Percentiles rank a stretch among this genome's conserved stretches.
Conservation (phyloP, 805 yeast genomes). For the Yarrowia divulgata region DNA sequence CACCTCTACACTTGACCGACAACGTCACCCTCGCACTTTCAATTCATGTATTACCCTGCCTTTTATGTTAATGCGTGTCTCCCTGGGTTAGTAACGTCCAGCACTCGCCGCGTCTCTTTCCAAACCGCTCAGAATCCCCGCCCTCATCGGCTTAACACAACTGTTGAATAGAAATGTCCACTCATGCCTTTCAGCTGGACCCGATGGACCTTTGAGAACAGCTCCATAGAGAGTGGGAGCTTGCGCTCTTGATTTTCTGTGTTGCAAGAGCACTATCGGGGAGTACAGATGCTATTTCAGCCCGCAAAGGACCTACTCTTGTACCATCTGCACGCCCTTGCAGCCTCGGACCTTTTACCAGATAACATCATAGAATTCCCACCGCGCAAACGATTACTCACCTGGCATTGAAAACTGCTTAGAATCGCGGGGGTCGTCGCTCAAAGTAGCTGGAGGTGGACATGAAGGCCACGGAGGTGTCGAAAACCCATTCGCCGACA, state of each 20-base stretch:
- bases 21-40: not conserved
- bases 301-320: not conserved
- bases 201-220: constrained; percentile 25
- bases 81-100: constrained; percentile 7
- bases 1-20: not conserved
- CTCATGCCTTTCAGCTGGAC: constrained; percentile 30
- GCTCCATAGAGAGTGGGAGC: constrained; percentile 36
- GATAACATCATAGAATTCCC: constrained; percentile 16
- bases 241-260: constrained; percentile 31
- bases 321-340: constrained; percentile 32
- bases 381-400: constrained; percentile 4
- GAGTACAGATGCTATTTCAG: constrained; percentile 7
- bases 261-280: constrained; percentile 24
- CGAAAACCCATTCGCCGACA: constrained; percentile 84
- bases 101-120: not conserved
- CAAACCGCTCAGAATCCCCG: constrained; percentile 12
- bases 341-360: constrained; percentile 39
- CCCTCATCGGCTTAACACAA: constrained; percentile 27
- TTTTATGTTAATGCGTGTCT: not conserved
- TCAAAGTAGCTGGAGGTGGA: constrained; percentile 76
- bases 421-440: constrained; percentile 44
- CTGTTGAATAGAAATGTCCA: not conserved
- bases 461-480: constrained; percentile 71
- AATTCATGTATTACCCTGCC: not conserved
- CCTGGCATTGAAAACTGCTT: constrained; percentile 1